phyloP scores from a whole-genome alignment of 192 early-diverging fungal genomes.

The Fimicolochytrium jonesii region DNA sequence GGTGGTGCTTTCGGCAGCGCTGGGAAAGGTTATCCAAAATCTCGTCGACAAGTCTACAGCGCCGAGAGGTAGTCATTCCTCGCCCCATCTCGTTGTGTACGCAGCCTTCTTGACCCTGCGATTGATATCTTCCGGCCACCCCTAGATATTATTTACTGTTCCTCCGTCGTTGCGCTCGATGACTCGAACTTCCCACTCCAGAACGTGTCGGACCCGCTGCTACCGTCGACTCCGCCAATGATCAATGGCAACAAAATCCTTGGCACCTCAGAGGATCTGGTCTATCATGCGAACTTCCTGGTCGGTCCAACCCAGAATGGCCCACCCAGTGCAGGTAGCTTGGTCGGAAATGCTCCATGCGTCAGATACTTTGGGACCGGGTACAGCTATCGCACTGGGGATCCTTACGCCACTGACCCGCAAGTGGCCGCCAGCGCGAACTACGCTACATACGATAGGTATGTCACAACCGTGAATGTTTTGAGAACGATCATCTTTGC shows the following conservation, averaged over 20 bases:
- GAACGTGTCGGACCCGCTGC: conserved; percentile 30
- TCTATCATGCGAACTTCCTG: conserved; percentile 32
- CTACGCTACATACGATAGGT: neutral
- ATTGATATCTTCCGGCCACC: too few relatives aligned
- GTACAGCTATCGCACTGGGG: conserved; percentile 18
- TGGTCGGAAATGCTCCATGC: conserved; percentile 10
- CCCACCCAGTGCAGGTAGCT: neutral
- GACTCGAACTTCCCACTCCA: conserved; percentile 38
- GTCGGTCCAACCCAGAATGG: neutral
- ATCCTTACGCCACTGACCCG: conserved; percentile 11
- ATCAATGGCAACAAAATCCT: conserved; percentile 4
- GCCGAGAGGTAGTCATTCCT: too few relatives aligned
- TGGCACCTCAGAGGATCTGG: conserved; percentile 31
- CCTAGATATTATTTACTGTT: too few relatives aligned
- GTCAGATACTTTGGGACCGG: conserved; percentile 23
- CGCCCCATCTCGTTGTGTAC: too few relatives aligned
- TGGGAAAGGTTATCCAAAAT: conserved; percentile 51
- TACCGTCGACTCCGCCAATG: conserved; percentile 30
- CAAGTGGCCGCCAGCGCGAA: neutral
- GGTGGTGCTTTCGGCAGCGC: conserved; percentile 56
- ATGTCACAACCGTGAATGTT: neutral
- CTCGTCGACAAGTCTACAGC: conserved; percentile 45
- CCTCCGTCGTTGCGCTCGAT: conserved; percentile 40
- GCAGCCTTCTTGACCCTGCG: too few relatives aligned
- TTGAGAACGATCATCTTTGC: neutral